Base-by-base conservation (phyloP, 306 rosid genomes). In the Lotus japonicus region DNA sequence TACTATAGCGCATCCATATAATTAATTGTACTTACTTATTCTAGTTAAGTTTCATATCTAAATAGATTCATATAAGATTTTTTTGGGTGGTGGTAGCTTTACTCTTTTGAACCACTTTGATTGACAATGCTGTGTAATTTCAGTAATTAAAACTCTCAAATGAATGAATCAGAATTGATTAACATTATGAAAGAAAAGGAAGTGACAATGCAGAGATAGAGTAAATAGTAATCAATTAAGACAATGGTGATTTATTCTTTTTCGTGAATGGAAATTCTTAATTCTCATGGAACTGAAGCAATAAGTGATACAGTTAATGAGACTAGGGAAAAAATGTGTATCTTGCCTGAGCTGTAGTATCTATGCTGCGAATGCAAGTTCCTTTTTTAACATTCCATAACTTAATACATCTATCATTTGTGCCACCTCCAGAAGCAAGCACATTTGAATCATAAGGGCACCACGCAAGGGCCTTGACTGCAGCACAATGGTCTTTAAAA, bases 381-480 rank as follows among this genome's bases (percentile, higher is more conserved):
- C 87, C 91, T 54, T 70, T 80, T 38, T 75, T 82, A 4, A 76
- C 68, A 72, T 82, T 86, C 95, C 95, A 88, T 58, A 80, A 9
- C 83, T 88, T 88, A 21, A 88, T 86, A 18, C 80, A 66, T 36
- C 86, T 86, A 80, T 86, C 91, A 15, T 54, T 58, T 38, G 91
- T 85, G 77, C 95, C 95, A 70, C 91, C 95, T 36, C 95, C 91
- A 13, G 89, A 85, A 42, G 89, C 91, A 55, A 85, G 87, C 33
- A 88, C 41, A 60, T 70, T 73, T 11, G 77, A 82, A 58, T 84
- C 84, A 70, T 81, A 70, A 16, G 95, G 95, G 59, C 95, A 83
- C 95, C 95, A 88, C 0, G 95, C 91, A 13, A 88, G 87, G 6
- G 95, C 86, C 80, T 84, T 88, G 36, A 88, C 89, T 69, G 95